Evolutionary conservation across 371 early-diverging fungal species (phyloP).

Genomic region (Mucor mucedo): DNA sequence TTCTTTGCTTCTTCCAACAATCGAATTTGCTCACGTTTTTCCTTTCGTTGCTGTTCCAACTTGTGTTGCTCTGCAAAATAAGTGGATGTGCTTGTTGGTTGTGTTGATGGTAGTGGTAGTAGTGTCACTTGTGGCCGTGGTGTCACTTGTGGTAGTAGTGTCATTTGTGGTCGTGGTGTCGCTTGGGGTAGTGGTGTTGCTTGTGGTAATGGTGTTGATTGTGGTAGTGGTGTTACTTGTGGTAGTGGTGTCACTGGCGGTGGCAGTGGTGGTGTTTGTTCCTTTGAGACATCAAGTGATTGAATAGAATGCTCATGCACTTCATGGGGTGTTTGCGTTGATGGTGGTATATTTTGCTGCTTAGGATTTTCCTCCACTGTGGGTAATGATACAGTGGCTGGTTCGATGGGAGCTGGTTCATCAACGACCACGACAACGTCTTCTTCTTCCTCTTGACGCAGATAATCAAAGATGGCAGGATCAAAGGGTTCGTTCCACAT

Average conservation of each 20-base stretch:
- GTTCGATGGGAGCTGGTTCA: not conserved
- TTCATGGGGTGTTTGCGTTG: not conserved
- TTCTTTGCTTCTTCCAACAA: not conserved
- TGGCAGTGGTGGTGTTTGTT: not conserved
- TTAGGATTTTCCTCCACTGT: not conserved
- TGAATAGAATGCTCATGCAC: not conserved
- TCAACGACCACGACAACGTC: not conserved
- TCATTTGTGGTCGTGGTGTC: too few relatives aligned
- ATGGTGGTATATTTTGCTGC: not conserved
- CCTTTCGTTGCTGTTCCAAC: not conserved
- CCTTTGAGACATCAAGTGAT: not conserved
- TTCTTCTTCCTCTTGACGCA: not conserved
- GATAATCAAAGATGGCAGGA: slow-evolving; percentile 15
- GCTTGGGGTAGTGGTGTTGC: not conserved
- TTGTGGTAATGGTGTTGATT: not conserved
- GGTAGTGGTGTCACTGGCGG: too few relatives aligned
- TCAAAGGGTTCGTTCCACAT: slow-evolving; percentile 10
- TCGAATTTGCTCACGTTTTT: not conserved
- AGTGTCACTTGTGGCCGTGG: too few relatives aligned
- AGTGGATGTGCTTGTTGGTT: not conserved
- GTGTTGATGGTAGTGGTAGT: too few relatives aligned
- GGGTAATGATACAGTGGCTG: not conserved
- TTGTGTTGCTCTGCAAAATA: slow-evolving; percentile 1
- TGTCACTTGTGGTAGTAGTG: too few relatives aligned
- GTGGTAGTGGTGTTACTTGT: too few relatives aligned